Evolutionary conservation across 495 filamentous ascomycete species (phyloP).

Genomic region (Chaetomium fimeti): DNA sequence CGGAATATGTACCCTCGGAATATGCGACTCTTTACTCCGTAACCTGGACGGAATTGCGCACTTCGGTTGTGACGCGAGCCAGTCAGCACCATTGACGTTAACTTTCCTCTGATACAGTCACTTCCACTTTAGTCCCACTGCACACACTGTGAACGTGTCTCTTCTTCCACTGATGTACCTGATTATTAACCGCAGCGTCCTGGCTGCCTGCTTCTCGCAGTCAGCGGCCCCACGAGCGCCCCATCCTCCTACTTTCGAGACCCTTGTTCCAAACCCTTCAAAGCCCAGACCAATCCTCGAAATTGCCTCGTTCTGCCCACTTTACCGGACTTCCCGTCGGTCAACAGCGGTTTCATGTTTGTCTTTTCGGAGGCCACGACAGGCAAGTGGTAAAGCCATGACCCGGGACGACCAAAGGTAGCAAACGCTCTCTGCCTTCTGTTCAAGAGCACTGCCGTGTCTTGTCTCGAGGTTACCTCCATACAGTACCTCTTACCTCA

Average conservation of each 20-base stretch:
- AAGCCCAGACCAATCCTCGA: neutral
- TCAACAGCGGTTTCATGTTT: neutral
- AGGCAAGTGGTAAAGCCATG: neutral
- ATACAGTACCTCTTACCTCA: no score
- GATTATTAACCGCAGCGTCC: constrained; percentile 2
- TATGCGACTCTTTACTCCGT: no score
- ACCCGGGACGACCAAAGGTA: no score
- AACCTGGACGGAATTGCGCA: no score
- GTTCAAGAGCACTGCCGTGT: neutral
- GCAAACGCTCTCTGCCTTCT: no score
- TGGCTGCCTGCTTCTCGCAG: neutral
- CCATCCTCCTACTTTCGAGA: neutral
- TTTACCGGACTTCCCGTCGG: constrained; percentile 7
- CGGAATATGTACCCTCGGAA: no score
- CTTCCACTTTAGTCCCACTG: no score
- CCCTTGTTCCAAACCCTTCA: neutral
- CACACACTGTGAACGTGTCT: no score
- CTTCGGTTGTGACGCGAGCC: no score
- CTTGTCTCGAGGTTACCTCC: neutral
- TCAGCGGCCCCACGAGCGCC: neutral
- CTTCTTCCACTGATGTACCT: no score
- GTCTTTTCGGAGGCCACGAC: neutral
- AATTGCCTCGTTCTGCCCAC: constrained; percentile 9
- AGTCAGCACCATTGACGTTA: no score
- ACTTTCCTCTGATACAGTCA: no score